Evolutionary conservation across 805 yeast species (phyloP).

Genomic region (Brettanomyces sp.): DNA sequence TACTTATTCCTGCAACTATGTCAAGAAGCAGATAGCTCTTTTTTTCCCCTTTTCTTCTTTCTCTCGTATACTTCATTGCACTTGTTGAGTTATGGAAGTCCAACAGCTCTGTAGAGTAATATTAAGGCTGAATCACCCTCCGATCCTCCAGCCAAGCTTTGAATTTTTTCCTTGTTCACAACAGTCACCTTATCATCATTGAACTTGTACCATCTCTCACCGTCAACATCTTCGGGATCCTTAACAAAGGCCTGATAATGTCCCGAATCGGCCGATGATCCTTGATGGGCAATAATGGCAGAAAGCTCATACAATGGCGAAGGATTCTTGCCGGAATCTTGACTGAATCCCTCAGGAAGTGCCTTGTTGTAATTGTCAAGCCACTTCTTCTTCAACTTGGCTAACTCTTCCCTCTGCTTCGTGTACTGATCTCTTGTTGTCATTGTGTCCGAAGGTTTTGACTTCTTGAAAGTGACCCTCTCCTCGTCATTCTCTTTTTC

Average conservation of each 20-base stretch:
- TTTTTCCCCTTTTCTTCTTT: neutral
- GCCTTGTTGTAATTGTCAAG: conserved; percentile 32
- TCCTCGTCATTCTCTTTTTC: conserved; percentile 70
- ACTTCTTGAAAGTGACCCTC: conserved; percentile 61
- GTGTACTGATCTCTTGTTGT: conserved; percentile 48
- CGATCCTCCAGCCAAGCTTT: conserved; percentile 90
- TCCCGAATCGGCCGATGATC: conserved; percentile 94
- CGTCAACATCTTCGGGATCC: conserved; percentile 54
- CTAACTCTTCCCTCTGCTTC: conserved; percentile 40
- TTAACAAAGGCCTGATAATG: conserved; percentile 89
- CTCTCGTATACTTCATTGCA: neutral
- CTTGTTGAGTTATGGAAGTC: conserved; percentile 30
- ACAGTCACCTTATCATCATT: conserved; percentile 82
- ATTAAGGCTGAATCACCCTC: conserved; percentile 94
- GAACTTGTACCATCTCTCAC: conserved; percentile 86
- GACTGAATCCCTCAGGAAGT: conserved; percentile 32
- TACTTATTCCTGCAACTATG: neutral
- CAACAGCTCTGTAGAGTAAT: conserved; percentile 75
- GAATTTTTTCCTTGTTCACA: conserved; percentile 76
- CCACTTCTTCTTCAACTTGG: conserved; percentile 43
- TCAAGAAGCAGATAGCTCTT: neutral
- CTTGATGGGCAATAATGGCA: conserved; percentile 87
- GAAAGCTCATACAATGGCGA: conserved; percentile 77
- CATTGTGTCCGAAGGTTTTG: conserved; percentile 30
- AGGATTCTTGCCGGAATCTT: conserved; percentile 63